Evolutionary conservation across 495 filamentous ascomycete genomes (phyloP).

Genomic region (Penicillium mononematosum): DNA sequence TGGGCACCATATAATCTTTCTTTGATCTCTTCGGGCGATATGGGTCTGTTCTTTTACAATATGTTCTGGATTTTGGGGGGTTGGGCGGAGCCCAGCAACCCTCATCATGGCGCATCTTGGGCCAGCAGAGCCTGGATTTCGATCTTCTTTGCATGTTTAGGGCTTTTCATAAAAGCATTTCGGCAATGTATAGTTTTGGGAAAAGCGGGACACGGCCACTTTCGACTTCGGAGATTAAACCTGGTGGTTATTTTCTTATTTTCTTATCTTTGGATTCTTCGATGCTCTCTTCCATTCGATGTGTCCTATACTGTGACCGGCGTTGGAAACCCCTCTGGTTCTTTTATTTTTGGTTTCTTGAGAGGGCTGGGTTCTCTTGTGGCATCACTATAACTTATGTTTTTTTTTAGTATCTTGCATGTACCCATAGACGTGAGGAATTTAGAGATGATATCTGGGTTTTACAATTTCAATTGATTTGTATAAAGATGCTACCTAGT

Average conservation of each 20-base stretch:
- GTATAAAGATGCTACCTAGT: background rate
- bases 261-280: slow-evolving; percentile 16
- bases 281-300: slow-evolving; percentile 27
- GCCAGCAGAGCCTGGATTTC: slow-evolving; percentile 10
- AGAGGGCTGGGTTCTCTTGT: slow-evolving; percentile 24
- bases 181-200: slow-evolving; percentile 31
- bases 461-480: background rate
- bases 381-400: slow-evolving; percentile 25
- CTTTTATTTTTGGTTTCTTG: slow-evolving; percentile 17
- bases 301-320: slow-evolving; percentile 35
- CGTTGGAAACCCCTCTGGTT: slow-evolving; percentile 36
- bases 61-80: slow-evolving; percentile 6
- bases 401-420: slow-evolving; percentile 31
- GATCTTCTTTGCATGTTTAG: slow-evolving; percentile 21
- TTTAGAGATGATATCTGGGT: slow-evolving; percentile 29
- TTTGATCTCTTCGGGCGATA: slow-evolving; percentile 18
- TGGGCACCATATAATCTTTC: slow-evolving; percentile 16
- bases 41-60: slow-evolving; percentile 16
- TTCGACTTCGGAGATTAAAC: slow-evolving; percentile 19
- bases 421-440: slow-evolving; percentile 36
- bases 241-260: slow-evolving; percentile 4
- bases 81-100: slow-evolving; percentile 19
- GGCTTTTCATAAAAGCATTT: slow-evolving; percentile 26
- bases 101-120: slow-evolving; percentile 13
- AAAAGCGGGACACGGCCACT: slow-evolving; percentile 7